phyloP scores from a whole-genome alignment of 2,329 filamentous ascomycete species.

The Atkinsonella texensis region DNA sequence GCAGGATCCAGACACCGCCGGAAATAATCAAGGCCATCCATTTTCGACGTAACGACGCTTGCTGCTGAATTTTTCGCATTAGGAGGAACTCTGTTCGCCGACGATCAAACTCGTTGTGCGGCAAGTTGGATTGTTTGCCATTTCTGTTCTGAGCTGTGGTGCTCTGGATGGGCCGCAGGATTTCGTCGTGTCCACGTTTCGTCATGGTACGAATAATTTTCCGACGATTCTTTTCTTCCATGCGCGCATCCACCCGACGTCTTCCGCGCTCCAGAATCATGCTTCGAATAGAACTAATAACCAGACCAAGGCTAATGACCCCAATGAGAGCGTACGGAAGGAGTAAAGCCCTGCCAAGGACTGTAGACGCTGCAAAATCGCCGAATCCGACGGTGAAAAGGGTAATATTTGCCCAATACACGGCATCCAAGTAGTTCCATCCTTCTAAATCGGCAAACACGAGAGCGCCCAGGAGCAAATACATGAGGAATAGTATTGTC shows the following conservation, averaged over 20 bases:
- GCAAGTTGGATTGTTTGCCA: slow-evolving; percentile 7
- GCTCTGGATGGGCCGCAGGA: slow-evolving; percentile 37
- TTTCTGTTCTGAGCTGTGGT: slow-evolving; percentile 7
- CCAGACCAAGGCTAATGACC: slow-evolving; percentile 72
- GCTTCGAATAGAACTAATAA: slow-evolving; percentile 67
- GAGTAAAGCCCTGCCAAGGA: slow-evolving; percentile 56
- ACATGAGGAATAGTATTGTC: slow-evolving; percentile 74
- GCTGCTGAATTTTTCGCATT: slow-evolving; percentile 69
- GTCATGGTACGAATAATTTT: slow-evolving; percentile 33
- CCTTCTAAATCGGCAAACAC: slow-evolving; percentile 61
- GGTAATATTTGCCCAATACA: slow-evolving; percentile 70
- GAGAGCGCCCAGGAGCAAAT: slow-evolving; percentile 65
- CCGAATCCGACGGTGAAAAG: slow-evolving; percentile 54
- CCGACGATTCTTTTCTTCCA: slow-evolving; percentile 47
- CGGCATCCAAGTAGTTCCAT: slow-evolving; percentile 65
- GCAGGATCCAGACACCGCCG: slow-evolving; percentile 51
- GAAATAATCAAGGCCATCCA: slow-evolving; percentile 67
- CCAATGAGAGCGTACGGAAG: slow-evolving; percentile 77
- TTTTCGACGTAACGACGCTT: slow-evolving; percentile 51
- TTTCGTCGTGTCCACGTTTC: slow-evolving; percentile 29
- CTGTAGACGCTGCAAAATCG: slow-evolving; percentile 35
- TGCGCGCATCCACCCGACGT: slow-evolving; percentile 39
- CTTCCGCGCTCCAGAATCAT: slow-evolving; percentile 47
- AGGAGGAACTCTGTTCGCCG: slow-evolving; percentile 61
- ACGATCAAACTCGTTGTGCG: slow-evolving; percentile 39